Conservation (phyloP, 495 filamentous ascomycete genomes). For the Terfezia boudieri region DNA sequence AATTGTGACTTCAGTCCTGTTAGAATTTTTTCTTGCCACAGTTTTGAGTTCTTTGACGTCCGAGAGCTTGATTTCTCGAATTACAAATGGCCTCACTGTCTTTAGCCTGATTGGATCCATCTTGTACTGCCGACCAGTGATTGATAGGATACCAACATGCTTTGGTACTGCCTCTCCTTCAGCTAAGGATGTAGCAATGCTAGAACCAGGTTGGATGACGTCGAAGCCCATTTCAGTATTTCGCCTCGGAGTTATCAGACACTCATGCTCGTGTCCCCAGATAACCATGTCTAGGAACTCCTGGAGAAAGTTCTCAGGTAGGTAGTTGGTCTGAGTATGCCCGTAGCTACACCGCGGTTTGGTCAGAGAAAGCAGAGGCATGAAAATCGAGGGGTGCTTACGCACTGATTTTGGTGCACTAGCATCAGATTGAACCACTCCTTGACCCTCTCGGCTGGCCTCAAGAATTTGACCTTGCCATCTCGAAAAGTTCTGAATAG, state of each 20-base stretch:
- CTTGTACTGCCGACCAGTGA: conserved; percentile 63
- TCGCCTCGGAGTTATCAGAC: conserved; percentile 55
- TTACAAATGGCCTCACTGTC: conserved; percentile 76
- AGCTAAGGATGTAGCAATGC: conserved; percentile 76
- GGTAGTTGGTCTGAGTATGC: conserved; percentile 69
- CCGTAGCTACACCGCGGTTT: conserved; percentile 31
- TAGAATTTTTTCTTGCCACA: conserved; percentile 57
- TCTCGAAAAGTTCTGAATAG: conserved; percentile 84
- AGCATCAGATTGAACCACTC: conserved; percentile 97
- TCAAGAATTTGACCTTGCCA: conserved; percentile 80
- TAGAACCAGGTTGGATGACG: conserved; percentile 95
- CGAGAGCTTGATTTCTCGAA: conserved; percentile 55
- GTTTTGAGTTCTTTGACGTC: conserved; percentile 56
- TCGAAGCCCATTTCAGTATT: conserved; percentile 79
- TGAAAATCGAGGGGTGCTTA: not conserved
- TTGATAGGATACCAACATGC: conserved; percentile 61
- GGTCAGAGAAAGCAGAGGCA: not conserved
- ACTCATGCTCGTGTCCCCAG: conserved; percentile 98
- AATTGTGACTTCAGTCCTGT: conserved; percentile 53
- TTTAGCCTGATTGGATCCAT: conserved; percentile 67
- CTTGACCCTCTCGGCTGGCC: conserved; percentile 53
- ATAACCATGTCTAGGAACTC: conserved; percentile 78
- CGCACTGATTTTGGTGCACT: conserved; percentile 80
- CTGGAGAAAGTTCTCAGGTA: conserved; percentile 86
- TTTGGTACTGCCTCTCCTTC: conserved; percentile 83